Evolutionary conservation across 768 basidiomycete species (phyloP).

Genomic region (Candolleomyces efflorescens): DNA sequence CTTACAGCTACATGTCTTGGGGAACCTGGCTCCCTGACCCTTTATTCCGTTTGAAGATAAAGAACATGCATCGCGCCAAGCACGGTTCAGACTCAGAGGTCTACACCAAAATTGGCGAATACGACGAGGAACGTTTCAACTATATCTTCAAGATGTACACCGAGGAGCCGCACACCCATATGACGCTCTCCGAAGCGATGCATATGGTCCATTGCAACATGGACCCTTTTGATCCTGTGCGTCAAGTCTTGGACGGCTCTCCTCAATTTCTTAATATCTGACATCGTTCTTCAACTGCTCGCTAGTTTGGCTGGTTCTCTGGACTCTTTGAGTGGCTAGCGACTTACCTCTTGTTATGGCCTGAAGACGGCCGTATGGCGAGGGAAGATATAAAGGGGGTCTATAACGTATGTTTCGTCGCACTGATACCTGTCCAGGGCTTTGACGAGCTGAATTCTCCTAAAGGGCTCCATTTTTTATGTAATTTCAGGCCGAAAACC

Average conservation of each 20-base stretch:
- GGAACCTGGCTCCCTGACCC: constrained; percentile 37
- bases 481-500: constrained; percentile 24
- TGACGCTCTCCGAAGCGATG: constrained; percentile 34
- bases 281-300: not conserved
- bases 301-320: constrained; percentile 39
- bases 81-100: constrained; percentile 39
- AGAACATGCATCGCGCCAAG: constrained; percentile 37
- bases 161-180: constrained; percentile 32
- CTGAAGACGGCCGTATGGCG: constrained; percentile 28
- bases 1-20: constrained; percentile 30
- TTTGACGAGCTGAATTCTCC: not conserved
- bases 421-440: not conserved
- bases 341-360: constrained; percentile 36
- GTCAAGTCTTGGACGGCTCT: not conserved
- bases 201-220: constrained; percentile 38
- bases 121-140: constrained; percentile 36
- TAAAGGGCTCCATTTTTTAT: constrained; percentile 33
- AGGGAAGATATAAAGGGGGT: constrained; percentile 37
- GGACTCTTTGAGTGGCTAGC: constrained; percentile 38
- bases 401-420: constrained; percentile 29
- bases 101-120: constrained; percentile 35
- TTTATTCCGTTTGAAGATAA: constrained; percentile 37
- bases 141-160: constrained; percentile 39
- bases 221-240: constrained; percentile 34
- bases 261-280: not conserved